Evolutionary conservation across 2,329 filamentous ascomycete genomes (phyloP), one percentile per base, ranked within the genome.

Genomic region (Thelonectria rubi): DNA sequence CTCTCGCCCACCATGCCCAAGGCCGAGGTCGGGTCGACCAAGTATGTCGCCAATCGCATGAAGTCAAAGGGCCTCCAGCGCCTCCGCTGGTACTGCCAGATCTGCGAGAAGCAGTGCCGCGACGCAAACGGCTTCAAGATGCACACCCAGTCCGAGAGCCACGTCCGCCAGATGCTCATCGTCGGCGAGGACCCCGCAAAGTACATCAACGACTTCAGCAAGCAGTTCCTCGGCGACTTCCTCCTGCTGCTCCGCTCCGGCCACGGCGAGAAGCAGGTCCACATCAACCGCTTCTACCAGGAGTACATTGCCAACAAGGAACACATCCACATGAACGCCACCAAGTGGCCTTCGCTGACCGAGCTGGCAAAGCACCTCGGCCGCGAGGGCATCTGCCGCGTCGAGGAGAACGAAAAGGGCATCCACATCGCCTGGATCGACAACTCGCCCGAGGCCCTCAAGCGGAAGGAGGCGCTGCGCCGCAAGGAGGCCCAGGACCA

Each of bases 211-310:
- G 86, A 94, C 47, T 99, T 88, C 81, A 92, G 87, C 76, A 86
- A 86, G 63, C 87, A 97, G 68, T 99, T 99, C 76, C 80, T 91
- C 65, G 85, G 85, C 60, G 92, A 96, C 73, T 97, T 97, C 70
- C 65, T 96, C 1, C 82, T 87, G 59, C 82, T 95, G 2, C 82
- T 99, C 7, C 86, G 88, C 59, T 97, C 94, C 0, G 87, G 89
- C 0, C 95, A 99, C 72, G 93, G 93, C 65, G 93, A 97, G 78
- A 99, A 99, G 77, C 86, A 88, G 70, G 88, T 98, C 1, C 86
- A 94, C 34, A 87, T 94, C 53, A 99, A 99, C 73, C 89, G 92
- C 64, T 98, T 98, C 76, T 99, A 99, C 78, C 93, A 98, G 75
- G 90, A 94, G 37, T 95, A 97, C 72, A 97, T 98, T 69, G 84